These are phyloP conservation scores for Phytophthora fragariae DNA, from an alignment of 352 stramenopile species.

Conservation along the genomic window DNA sequence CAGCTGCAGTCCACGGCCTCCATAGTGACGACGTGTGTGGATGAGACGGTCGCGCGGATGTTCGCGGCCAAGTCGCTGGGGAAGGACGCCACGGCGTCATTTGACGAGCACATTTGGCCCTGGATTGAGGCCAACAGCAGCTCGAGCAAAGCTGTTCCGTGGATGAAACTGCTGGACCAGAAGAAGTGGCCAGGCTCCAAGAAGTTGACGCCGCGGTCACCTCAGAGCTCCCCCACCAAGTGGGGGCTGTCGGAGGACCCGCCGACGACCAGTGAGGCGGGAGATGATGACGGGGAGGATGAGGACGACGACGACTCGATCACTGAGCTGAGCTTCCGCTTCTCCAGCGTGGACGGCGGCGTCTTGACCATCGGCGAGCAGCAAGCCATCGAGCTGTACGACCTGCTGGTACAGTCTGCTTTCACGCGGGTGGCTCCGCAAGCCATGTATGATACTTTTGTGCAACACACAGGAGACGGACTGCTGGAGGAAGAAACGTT, in stretches of 20 bases:
- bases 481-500: constrained; percentile 88
- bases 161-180: constrained; percentile 75
- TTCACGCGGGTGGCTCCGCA: constrained; percentile 79
- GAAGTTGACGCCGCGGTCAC: constrained; percentile 41
- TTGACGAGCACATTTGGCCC: constrained; percentile 57
- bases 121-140: constrained; percentile 70
- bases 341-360: constrained; percentile 73
- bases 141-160: constrained; percentile 54
- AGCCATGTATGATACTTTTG: constrained; percentile 88
- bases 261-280: constrained; percentile 15
- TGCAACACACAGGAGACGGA: constrained; percentile 85
- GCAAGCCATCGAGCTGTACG: constrained; percentile 68
- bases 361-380: constrained; percentile 63
- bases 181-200: constrained; percentile 74
- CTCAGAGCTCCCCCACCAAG: constrained; percentile 32
- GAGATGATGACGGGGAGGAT: constrained; percentile 35
- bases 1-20: constrained; percentile 61
- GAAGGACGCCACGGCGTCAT: constrained; percentile 43
- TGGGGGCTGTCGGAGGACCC: constrained; percentile 35
- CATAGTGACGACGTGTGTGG: constrained; percentile 66
- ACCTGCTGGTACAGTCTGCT: constrained; percentile 67
- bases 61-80: constrained; percentile 54
- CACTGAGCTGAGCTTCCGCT: constrained; percentile 64
- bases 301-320: constrained; percentile 28
- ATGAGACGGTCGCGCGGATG: constrained; percentile 58